A percentile compares a stretch with the other conserved stretches of the same genome.
Evolutionary conservation across 2,329 filamentous ascomycete species (phyloP).

Genomic region (Graphiopsis chlorocephala): DNA sequence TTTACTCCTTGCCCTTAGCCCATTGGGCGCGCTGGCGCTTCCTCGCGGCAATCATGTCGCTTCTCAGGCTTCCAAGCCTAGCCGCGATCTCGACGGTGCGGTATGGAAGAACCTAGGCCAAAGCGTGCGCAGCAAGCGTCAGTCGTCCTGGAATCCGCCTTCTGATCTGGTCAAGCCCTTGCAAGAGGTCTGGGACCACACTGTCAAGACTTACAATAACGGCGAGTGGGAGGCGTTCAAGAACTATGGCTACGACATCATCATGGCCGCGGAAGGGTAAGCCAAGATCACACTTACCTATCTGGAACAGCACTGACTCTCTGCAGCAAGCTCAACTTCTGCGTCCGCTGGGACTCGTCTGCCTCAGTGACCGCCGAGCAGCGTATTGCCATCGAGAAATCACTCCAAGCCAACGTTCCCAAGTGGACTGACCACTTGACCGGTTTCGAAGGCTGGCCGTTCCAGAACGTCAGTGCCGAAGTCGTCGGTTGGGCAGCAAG

Average conservation of each 20-base stretch:
- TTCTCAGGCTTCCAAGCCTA: background rate
- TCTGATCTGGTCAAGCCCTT: conserved; percentile 6
- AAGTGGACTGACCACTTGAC: conserved; percentile 46
- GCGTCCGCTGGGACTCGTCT: conserved; percentile 47
- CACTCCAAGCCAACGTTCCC: conserved; percentile 38
- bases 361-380: conserved; percentile 39
- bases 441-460: conserved; percentile 47
- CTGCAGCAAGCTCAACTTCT: conserved; percentile 39
- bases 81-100: conserved; percentile 8
- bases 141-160: conserved; percentile 9
- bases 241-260: conserved; percentile 15
- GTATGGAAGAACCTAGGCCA: background rate
- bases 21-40: conserved; percentile 3
- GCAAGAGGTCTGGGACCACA: conserved; percentile 8
- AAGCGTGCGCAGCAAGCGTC: background rate
- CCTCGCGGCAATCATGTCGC: background rate
- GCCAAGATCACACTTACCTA: background rate
- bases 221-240: conserved; percentile 9
- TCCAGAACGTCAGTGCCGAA: conserved; percentile 38
- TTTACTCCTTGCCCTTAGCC: conserved; percentile 3
- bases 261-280: conserved; percentile 7
- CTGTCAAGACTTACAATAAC: conserved; percentile 11
- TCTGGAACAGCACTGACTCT: background rate
- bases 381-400: conserved; percentile 38
- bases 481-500: conserved; percentile 47